Conservation (phyloP, 2,329 filamentous ascomycete species). For the Cladosporium halotolerans region DNA sequence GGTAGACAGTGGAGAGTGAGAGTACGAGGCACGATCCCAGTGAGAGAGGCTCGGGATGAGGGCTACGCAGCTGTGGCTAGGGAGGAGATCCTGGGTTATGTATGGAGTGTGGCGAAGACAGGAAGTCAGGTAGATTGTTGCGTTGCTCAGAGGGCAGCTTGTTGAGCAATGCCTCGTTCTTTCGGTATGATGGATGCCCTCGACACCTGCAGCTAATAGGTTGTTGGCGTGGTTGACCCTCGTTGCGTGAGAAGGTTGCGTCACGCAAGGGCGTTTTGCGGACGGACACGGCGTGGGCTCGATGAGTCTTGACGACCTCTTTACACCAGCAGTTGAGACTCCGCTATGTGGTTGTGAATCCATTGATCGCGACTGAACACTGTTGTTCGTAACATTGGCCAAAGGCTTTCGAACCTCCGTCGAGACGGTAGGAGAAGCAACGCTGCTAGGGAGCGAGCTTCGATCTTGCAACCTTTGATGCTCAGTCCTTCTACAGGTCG, state of each 20-base stretch:
- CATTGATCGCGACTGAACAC: background rate
- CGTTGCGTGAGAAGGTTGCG: no score
- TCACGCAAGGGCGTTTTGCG: no score
- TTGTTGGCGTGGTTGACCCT: background rate
- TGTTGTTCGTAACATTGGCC: background rate
- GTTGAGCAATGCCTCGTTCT: background rate
- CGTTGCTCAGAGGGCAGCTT: background rate
- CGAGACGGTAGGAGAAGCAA: background rate
- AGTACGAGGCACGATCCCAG: conserved; percentile 28
- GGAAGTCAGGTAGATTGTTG: conserved; percentile 22
- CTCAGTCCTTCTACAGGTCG: background rate
- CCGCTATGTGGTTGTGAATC: background rate
- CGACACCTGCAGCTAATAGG: no score
- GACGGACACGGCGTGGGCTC: no score
- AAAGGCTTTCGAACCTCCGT: background rate
- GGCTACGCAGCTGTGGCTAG: conserved; percentile 15
- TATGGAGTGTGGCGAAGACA: conserved; percentile 27
- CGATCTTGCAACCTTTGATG: background rate
- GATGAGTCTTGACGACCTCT: no score
- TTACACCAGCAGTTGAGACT: no score
- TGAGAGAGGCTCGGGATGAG: conserved; percentile 15
- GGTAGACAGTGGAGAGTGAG: conserved; percentile 14
- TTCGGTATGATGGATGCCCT: background rate
- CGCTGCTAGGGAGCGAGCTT: background rate
- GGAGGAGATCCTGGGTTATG: conserved; percentile 24